Percentiles rank a stretch among this genome's conserved stretches.
These are phyloP conservation scores for Glycine soja DNA, from an alignment of 306 rosid genomes.

Conservation along the genomic window DNA sequence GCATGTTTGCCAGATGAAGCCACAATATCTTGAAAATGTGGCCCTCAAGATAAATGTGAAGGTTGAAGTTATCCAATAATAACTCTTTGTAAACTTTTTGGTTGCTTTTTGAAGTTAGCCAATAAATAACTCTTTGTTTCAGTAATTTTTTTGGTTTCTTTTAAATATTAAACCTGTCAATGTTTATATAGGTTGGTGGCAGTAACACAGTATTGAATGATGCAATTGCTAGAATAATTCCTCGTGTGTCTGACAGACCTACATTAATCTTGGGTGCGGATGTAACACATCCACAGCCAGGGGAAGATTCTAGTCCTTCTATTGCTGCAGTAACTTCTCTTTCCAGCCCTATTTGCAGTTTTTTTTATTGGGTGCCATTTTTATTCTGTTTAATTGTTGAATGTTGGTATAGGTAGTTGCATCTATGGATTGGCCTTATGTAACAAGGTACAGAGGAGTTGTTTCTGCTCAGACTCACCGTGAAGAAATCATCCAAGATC, in stretches of 20 bases:
- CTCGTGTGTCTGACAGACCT: conserved; percentile 62
- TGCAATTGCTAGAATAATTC: conserved; percentile 59
- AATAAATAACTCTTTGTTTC: not conserved
- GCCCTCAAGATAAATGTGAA: conserved; percentile 83
- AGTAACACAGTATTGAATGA: conserved; percentile 67
- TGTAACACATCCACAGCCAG: conserved; percentile 83
- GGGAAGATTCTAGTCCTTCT: conserved; percentile 75
- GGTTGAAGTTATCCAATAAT: conserved; percentile 54
- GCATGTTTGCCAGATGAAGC: conserved; percentile 40
- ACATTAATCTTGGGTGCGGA: conserved; percentile 86
- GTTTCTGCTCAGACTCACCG: conserved; percentile 72
- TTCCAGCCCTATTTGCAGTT: not conserved
- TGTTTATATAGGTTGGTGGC: conserved; percentile 71
- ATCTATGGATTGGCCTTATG: conserved; percentile 91
- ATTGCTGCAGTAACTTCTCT: conserved; percentile 79
- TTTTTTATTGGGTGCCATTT: not conserved
- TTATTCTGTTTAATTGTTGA: not conserved
- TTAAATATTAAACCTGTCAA: not conserved
- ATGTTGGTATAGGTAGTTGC: conserved; percentile 72
- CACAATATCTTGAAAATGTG: conserved; percentile 79
- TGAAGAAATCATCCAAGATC: conserved; percentile 78
- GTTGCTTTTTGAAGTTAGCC: too few species aligned
- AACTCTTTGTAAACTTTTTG: too few species aligned
- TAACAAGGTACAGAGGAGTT: conserved; percentile 70
- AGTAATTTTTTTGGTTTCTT: not conserved